Conservation (phyloP, 2,329 filamentous ascomycete genomes). For the Ophiostoma novo-ulmi region DNA sequence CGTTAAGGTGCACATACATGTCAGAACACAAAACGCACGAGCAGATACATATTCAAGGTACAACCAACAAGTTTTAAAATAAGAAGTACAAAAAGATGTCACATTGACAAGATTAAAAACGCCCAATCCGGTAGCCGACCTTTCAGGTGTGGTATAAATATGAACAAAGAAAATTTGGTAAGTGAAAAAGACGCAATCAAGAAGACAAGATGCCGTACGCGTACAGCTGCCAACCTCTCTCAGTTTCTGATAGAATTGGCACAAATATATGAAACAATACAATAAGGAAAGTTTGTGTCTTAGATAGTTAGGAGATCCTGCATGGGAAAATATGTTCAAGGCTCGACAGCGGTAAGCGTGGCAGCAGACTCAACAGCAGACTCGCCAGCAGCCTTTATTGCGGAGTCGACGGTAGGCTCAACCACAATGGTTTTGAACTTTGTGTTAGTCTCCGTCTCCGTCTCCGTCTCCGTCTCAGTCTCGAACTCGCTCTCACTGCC, state of each 20-base stretch:
- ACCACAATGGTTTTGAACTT: no score
- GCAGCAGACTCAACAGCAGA: not conserved
- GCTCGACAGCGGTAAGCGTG: not conserved
- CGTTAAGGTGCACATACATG: not conserved
- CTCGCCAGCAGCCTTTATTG: not conserved
- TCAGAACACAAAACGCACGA: no score
- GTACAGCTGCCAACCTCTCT: not conserved
- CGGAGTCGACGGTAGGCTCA: no score
- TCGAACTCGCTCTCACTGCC: slow-evolving; percentile 19
- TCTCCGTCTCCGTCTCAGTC: not conserved
- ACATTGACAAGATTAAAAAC: not conserved
- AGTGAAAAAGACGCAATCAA: not conserved
- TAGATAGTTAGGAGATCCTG: no score
- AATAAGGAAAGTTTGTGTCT: not conserved
- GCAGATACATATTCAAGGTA: no score
- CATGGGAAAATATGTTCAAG: not conserved
- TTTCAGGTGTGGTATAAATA: slow-evolving; percentile 1
- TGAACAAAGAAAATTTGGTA: not conserved
- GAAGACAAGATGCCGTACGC: not conserved
- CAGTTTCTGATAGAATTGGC: not conserved
- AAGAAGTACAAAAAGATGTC: not conserved
- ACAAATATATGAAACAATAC: not conserved
- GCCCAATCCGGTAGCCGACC: slow-evolving; percentile 7
- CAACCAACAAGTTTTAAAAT: not conserved
- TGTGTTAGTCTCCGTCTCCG: not conserved